phyloP scores from a whole-genome alignment of 345 rosid species.

The Physaria fendleri region DNA sequence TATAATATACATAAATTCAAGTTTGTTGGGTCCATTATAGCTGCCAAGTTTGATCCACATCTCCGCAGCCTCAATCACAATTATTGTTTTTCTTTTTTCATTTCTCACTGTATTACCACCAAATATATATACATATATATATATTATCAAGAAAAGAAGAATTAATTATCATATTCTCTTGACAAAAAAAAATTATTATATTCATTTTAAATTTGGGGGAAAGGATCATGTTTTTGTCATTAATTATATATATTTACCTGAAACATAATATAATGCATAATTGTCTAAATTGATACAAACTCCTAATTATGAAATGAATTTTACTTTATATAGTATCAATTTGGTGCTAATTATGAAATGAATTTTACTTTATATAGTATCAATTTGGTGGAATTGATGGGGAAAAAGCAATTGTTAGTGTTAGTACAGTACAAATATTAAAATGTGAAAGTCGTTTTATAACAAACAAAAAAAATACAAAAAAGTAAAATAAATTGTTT shows the following conservation, averaged over 20 bases:
- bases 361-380: too few relatives aligned
- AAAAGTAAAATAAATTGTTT: neutral
- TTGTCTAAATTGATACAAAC: too few relatives aligned
- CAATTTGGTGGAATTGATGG: too few relatives aligned
- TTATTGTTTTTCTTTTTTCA: neutral
- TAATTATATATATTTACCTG: neutral
- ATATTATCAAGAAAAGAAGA: too few relatives aligned
- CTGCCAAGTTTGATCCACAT: conserved; percentile 25
- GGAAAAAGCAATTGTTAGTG: neutral
- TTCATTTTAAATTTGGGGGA: too few relatives aligned
- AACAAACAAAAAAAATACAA: neutral
- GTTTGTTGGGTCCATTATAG: conserved; percentile 9
- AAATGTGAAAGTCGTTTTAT: neutral
- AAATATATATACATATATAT: too few relatives aligned
- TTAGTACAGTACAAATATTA: neutral
- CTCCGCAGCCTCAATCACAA: conserved; percentile 16
- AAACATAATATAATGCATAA: too few relatives aligned
- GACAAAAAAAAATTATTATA: too few relatives aligned
- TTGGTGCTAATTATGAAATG: too few relatives aligned
- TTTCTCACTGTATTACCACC: neutral
- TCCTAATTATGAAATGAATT: too few relatives aligned
- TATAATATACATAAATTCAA: neutral
- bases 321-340: too few relatives aligned
- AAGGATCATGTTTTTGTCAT: neutral
- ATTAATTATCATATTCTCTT: too few relatives aligned